Base-by-base conservation (phyloP, 257 asterid species). In the Ilex aquifolium region DNA sequence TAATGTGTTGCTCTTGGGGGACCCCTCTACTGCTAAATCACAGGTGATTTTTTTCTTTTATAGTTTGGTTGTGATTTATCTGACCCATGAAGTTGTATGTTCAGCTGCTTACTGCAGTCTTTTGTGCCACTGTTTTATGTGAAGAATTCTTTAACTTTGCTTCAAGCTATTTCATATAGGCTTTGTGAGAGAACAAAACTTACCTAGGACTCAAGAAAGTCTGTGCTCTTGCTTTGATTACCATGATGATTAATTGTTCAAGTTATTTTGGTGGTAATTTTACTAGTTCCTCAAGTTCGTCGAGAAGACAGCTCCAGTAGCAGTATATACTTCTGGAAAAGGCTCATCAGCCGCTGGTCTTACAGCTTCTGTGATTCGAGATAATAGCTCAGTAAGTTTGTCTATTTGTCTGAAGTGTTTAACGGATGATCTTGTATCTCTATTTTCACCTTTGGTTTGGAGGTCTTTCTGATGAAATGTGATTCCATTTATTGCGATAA, bases 291-390 rank as follows among this genome's bases (percentile, higher is more conserved):
- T 90, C 66, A 93, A 93, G 80, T 93, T 93, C 81, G 99, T 93
- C 70, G 99, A 93, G 80, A 93, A 93, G 87, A 89, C 99, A 10
- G 99, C 99, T 69, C 99, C 99, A 54, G 61, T 90, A 48, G 97
- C 99, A 29, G 90, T 93, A 51, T 93, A 93, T 82, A 93, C 99
- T 60, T 89, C 97, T 48, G 99, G 99, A 62, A 93, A 93, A 79
- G 99, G 97, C 29, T 93, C 99, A 65, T 93, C 99, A 44, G 99
- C 99, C 66, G 99, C 99, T 63, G 99, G 99, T 78, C 93, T 93
- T 51, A 93, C 99, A 63, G 99, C 97, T 79, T 93, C 99, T 49
- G 99, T 93, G 46, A 85, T 90, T 60, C 89, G 99, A 49, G 99
- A 93, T 68, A 93, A 93, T 72, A 93, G 97, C 84, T 71, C 99